Base-by-base conservation (phyloP, 345 rosid genomes). In the Eucalyptus paniculata region DNA sequence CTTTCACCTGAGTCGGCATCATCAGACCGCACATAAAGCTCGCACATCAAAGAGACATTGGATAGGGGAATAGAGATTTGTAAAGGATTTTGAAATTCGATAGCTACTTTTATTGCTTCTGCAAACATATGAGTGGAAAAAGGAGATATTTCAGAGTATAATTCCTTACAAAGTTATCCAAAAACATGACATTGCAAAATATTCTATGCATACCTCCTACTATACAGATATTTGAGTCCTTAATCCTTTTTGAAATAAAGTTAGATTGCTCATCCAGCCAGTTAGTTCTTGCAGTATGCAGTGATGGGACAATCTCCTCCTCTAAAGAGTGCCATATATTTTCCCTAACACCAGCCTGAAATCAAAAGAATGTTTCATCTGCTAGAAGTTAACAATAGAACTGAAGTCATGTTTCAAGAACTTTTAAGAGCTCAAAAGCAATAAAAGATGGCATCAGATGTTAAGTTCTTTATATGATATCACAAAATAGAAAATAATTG, bases 221-320 rank as follows among this genome's bases (percentile, higher is more conserved):
- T 89, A 98, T 96, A 93, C 99, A 98, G 92, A 98, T 91, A 90
- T 95, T 97, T 88, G 98, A 94, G 91, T 96, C 97, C 92, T 91
- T 94, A 89, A 92, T 92, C 81, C 92, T 92, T 92, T 93, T 96
- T 19, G 97, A 93, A 56, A 96, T 90, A 90, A 95, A 93, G 92
- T 95, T 96, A 88, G 99, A 95, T 88, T 97, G 99, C 72, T 97
- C 91, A 85, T 98, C 99, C 95, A 98, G 93, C 99, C 99, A 98
- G 91, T 97, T 97, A 88, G 95, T 93, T 94, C 94, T 96, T 89
- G 93, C 92, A 91, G 94, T 92, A 90, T 97, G 91, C 88, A 93
- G 90, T 65, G 97, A 97, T 88, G 99, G 99, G 88, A 96, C 92
- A 89, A 98, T 93, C 88, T 96, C 99, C 91, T 96, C 99, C 96